Conservation (phyloP, 768 basidiomycete species). For the Boletus patriciae region DNA sequence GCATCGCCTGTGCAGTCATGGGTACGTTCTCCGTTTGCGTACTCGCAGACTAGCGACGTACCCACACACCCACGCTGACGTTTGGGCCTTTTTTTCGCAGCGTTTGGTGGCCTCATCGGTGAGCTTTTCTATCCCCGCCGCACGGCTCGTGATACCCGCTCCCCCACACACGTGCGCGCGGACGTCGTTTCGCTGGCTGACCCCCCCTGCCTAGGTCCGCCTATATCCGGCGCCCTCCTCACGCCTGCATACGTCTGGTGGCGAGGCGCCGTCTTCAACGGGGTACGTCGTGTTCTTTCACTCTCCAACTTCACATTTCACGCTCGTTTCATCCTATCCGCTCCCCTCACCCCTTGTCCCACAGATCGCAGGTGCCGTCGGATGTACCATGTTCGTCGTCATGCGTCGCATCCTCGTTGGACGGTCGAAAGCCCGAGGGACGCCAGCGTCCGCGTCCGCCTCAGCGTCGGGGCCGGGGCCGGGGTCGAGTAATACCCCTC, state of each 20-base stretch:
- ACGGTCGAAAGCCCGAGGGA: background rate
- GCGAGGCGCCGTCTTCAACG: slow-evolving; percentile 55
- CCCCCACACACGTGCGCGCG: too few relatives aligned
- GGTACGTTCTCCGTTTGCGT: slow-evolving; percentile 29
- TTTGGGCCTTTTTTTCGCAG: slow-evolving; percentile 3
- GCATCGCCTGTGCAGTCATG: slow-evolving; percentile 49
- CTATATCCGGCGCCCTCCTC: slow-evolving; percentile 58
- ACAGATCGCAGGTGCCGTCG: slow-evolving; percentile 26
- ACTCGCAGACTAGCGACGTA: too few relatives aligned
- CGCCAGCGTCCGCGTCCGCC: background rate
- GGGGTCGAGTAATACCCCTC: background rate
- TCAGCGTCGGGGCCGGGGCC: background rate
- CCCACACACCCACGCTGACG: background rate
- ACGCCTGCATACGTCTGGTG: slow-evolving; percentile 55
- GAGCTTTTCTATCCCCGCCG: background rate
- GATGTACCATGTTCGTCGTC: slow-evolving; percentile 25
- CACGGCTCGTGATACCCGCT: background rate
- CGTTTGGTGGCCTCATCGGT: slow-evolving; percentile 26
- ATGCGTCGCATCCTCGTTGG: slow-evolving; percentile 27
- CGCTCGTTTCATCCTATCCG: background rate
- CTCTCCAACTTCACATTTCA: too few relatives aligned
- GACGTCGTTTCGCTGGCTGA: background rate
- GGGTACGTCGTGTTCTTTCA: slow-evolving; percentile 26
- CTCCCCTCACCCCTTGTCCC: background rate
- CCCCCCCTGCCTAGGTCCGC: slow-evolving; percentile 38